A percentile compares a stretch with the other conserved stretches of the same genome.
Evolutionary conservation across 1,139 yeast genomes (phyloP).

Genomic region (Pichia kudriavzevii): DNA sequence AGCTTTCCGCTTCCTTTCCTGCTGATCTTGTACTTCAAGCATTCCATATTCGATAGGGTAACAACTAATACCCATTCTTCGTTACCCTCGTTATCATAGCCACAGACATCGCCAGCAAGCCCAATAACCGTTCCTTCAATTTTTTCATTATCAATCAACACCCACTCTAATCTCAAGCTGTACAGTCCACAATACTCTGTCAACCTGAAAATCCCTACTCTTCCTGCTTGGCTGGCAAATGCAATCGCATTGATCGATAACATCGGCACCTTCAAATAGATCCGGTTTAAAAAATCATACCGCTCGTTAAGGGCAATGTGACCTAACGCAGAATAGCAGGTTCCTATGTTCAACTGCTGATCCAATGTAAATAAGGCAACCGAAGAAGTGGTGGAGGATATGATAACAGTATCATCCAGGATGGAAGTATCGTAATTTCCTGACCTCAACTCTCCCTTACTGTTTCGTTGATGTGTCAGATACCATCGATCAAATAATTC

Average conservation of each 20-base stretch:
- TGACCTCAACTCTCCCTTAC: no score
- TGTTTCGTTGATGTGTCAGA: not conserved
- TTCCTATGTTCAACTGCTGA: no score
- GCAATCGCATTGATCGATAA: constrained; percentile 49
- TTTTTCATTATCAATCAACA: constrained; percentile 36
- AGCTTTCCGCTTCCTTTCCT: no score
- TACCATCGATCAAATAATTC: constrained; percentile 6
- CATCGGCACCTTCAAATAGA: constrained; percentile 44
- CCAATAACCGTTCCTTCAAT: constrained; percentile 23
- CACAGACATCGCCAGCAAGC: constrained; percentile 9
- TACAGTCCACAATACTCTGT: constrained; percentile 49
- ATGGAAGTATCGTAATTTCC: no score
- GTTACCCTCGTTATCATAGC: constrained; percentile 6
- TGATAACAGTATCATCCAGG: no score
- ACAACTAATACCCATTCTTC: constrained; percentile 12
- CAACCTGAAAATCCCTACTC: constrained; percentile 49
- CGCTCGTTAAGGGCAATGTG: no score
- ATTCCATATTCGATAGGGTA: constrained; percentile 11
- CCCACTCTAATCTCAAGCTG: constrained; percentile 55
- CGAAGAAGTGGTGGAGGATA: no score
- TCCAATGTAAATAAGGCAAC: no score
- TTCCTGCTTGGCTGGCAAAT: constrained; percentile 52
- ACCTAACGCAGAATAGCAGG: no score
- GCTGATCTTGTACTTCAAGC: no score
- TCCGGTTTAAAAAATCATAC: constrained; percentile 31